Evolutionary conservation across 108 stramenopile genomes (phyloP), one percentile per base, ranked within the genome.

Genomic region (Chaetoceros muelleri): DNA sequence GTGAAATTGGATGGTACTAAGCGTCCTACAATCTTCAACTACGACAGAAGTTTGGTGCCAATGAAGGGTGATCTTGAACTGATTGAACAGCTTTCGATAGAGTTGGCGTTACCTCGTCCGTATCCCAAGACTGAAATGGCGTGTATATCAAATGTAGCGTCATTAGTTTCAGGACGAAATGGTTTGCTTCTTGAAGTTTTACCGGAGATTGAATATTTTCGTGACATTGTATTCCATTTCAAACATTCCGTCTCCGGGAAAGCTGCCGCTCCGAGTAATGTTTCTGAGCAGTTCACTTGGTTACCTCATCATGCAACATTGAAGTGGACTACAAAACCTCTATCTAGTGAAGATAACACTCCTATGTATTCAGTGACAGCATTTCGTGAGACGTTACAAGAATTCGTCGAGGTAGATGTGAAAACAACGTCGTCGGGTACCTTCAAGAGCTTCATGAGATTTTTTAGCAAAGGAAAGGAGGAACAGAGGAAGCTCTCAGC

Each of bases 161-260:
- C 69, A 44, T 73, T 90, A 18, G 86, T 90, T 61, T 71, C 80
- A 5, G 92, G 87, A 27, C 53, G 57, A 20, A 89, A 93, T 62
- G 92, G 88, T 18, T 71, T 81, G 1, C 73, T 98, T 16, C 74
- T 97, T 60, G 96, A 97, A 55, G 90, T 96, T 46, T 84, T 95
- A 20, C 98, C 98, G 0, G 98, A 98, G 70, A 83, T 99, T 48
- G 98, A 88, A 47, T 95, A 92, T 65, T 97, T 99, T 46, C 75
- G 98, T 26, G 98, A 99, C 61, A 96, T 98, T 57, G 92, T 98
- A 17, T 99, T 95, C 58, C 87, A 96, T 55, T 96, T 99, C 78
- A 98, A 98, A 64, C 85, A 86, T 53, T 71, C 89, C 27, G 84
- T 89, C 2, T 79, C 79, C 31, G 88, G 88, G 20, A 81, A 77